Percentiles rank a stretch among this genome's conserved stretches.
phyloP scores from a whole-genome alignment of 768 basidiomycete species.

The Mycena vitilis region DNA sequence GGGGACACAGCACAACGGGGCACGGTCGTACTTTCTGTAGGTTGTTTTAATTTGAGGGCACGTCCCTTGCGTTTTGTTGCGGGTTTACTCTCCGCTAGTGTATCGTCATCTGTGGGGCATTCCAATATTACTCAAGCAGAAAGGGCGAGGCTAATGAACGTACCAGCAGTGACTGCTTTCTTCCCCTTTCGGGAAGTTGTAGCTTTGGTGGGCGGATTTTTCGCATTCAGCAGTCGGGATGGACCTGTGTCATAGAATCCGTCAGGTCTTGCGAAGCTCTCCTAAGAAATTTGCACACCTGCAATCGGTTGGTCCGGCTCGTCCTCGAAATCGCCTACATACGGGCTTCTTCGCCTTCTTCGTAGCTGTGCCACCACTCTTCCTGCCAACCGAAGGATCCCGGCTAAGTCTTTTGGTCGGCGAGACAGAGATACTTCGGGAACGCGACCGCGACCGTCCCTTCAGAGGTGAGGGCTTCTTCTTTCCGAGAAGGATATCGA shows the following conservation, averaged over 20 bases:
- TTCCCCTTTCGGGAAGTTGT: conserved; percentile 24
- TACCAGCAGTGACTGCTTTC: conserved; percentile 23
- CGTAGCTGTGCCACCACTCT: conserved; percentile 25
- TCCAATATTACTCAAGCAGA: background rate
- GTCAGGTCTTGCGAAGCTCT: background rate
- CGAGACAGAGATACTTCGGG: conserved; percentile 31
- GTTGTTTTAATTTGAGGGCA: conserved; percentile 18
- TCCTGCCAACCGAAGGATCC: conserved; percentile 14
- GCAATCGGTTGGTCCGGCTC: conserved; percentile 24
- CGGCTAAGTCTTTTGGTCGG: conserved; percentile 23
- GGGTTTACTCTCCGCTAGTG: background rate
- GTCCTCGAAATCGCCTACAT: background rate
- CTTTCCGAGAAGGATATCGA: conserved; percentile 52
- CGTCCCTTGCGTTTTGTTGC: conserved; percentile 29
- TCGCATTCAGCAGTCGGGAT: conserved; percentile 16
- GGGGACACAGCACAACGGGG: background rate
- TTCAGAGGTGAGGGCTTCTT: conserved; percentile 22
- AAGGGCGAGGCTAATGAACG: background rate
- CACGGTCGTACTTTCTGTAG: conserved; percentile 12
- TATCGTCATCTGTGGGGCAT: conserved; percentile 8
- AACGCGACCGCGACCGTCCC: conserved; percentile 14
- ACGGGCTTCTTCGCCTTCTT: conserved; percentile 5
- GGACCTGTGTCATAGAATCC: conserved; percentile 15
- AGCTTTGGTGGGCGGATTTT: conserved; percentile 13
- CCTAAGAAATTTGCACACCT: conserved; percentile 12